A percentile compares a stretch with the other conserved stretches of the same genome.
Evolutionary conservation across 2,329 filamentous ascomycete species (phyloP).

Genomic region (Coniella vitis): DNA sequence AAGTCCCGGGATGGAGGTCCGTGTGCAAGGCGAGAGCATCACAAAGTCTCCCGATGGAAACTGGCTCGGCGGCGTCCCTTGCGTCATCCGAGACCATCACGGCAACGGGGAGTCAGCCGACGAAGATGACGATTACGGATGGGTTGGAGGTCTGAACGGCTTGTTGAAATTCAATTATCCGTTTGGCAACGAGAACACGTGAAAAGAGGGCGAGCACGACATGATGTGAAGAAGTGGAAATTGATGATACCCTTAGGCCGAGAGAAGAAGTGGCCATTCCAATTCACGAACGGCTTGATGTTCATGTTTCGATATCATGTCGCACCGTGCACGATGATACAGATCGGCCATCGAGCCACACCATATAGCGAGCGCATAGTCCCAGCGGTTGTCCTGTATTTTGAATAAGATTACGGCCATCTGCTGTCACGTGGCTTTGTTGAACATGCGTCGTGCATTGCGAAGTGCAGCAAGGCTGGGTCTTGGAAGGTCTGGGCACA

Average conservation of each 20-base stretch:
- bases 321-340: no score
- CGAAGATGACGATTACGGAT: constrained; percentile 73
- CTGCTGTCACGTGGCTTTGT: no score
- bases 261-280: background rate
- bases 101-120: constrained; percentile 30
- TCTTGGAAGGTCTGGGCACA: no score
- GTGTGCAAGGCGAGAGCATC: constrained; percentile 82
- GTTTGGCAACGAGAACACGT: constrained; percentile 59
- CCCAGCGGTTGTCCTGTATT: no score
- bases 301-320: no score
- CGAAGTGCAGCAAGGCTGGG: no score
- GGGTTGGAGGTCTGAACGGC: constrained; percentile 92
- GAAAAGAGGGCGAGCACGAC: background rate
- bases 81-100: constrained; percentile 63
- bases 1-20: constrained; percentile 72
- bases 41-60: constrained; percentile 36
- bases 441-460: no score
- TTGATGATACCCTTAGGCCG: background rate
- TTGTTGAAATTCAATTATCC: constrained; percentile 96
- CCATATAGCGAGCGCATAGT: no score
- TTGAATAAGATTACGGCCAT: no score
- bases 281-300: no score
- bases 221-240: background rate
- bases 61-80: constrained; percentile 79
- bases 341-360: no score